Evolutionary conservation across 2,329 filamentous ascomycete species (phyloP), one percentile per base, ranked within the genome.

Genomic region (Lachnellula subtilissima): DNA sequence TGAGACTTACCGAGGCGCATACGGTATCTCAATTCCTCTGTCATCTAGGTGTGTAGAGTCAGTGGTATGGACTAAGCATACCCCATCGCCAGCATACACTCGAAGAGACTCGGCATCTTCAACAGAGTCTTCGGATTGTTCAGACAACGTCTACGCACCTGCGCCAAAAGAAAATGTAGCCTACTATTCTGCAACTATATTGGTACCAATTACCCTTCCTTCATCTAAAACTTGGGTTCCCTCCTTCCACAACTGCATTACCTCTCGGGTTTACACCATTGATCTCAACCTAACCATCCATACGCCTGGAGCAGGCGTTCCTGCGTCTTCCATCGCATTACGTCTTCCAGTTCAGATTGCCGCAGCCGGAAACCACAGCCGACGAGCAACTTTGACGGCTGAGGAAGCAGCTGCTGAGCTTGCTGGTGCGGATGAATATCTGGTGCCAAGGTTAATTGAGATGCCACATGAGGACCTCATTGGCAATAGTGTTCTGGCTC

Each of bases 241-340:
- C 1, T 86, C 85, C 2, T 90, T 89, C 72, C 83, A 88, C 73
- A 78, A 80, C 40, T 90, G 86, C 68, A 77, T 89, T 52, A 73
- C 84, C 46, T 83, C 82, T n/a, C 78, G 87, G 52, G 72, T 77
- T 17, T 89, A 90, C 68, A 70, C 74, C 4, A 76, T 90, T 14
- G 79, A 83, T 52, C 71, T 89, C 55, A 74, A 75, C 14, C 70
- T 89, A 22, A 76, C 78, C 3, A 76, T 82, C 50, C 77, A 80
- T 62, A 76, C 78, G 0, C 75, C 78, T 0, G 74, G 74, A 19
- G 70, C 75, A 48, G 67, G 65, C 6, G 58, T 69, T 69, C 74
- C 52, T 71, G 69, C 54, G 63, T 64, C 72, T 35, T 66, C 76
- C 7, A 49, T 67, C 9, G 35, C 55, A 9, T 53, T 69, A 17